phyloP scores from a whole-genome alignment of 164 flowering plant species.

The Piper longum region DNA sequence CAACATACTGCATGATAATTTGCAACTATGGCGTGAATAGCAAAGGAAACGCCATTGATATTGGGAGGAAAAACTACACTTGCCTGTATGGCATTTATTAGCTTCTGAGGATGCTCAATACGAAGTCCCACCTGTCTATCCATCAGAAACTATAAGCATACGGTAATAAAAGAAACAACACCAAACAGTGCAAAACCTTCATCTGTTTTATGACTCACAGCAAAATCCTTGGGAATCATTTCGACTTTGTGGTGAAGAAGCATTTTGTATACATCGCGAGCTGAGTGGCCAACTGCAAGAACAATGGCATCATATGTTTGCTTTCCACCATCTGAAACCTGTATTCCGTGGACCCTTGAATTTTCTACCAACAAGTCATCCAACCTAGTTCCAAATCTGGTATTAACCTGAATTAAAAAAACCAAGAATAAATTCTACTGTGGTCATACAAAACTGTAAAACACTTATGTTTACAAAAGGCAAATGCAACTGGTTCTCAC shows the following conservation, averaged over 20 bases:
- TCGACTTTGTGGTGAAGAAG: slow-evolving; percentile 62
- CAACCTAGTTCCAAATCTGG: slow-evolving; percentile 83
- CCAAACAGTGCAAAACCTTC: background rate
- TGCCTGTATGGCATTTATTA: slow-evolving; percentile 89
- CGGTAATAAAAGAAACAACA: background rate
- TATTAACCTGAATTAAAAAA: slow-evolving; percentile 40
- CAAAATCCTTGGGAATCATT: slow-evolving; percentile 79
- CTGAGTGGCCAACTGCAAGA: slow-evolving; percentile 97
- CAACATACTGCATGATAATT: too few species aligned
- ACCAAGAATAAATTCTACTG: background rate
- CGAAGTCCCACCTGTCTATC: slow-evolving; percentile 78
- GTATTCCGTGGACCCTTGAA: slow-evolving; percentile 50
- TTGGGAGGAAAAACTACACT: slow-evolving; percentile 1
- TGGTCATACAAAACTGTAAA: background rate
- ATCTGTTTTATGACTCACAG: slow-evolving; percentile 46
- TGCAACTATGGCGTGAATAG: too few species aligned
- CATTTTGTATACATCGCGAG: slow-evolving; percentile 89
- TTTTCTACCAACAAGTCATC: slow-evolving; percentile 70
- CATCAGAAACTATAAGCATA: slow-evolving; percentile 3
- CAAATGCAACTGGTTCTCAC: slow-evolving; percentile 31
- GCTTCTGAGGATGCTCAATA: slow-evolving; percentile 95
- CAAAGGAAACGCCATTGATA: background rate
- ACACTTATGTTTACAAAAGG: background rate
- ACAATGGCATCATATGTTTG: slow-evolving; percentile 68
- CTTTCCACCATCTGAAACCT: slow-evolving; percentile 39